Conservation (phyloP, 2,329 filamentous ascomycete genomes). For the Ophiostoma perfectum region DNA sequence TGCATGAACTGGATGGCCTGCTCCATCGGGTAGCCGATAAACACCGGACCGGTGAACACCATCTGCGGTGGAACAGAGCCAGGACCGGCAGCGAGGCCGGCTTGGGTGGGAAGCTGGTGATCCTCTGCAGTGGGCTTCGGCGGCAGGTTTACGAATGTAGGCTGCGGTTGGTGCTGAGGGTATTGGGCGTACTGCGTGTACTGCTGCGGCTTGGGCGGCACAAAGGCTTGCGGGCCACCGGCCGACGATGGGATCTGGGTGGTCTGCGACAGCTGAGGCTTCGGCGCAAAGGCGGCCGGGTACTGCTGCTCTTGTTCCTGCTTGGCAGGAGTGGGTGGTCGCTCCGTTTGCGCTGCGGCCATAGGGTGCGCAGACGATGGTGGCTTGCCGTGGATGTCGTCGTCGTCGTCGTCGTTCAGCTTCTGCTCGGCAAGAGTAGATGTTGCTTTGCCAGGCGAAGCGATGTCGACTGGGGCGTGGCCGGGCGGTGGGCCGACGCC, state of each 20-base stretch:
- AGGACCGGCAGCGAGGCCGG: conserved; percentile 28
- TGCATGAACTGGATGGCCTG: conserved; percentile 74
- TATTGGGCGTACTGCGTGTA: conserved; percentile 13
- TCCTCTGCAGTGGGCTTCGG: conserved; percentile 1
- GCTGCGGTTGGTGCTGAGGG: conserved; percentile 33
- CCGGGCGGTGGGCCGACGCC: conserved; percentile 18
- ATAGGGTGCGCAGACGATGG: neutral
- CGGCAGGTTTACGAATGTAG: conserved; percentile 47
- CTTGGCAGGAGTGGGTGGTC: conserved; percentile 27
- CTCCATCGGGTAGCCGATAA: conserved; percentile 83
- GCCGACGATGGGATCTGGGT: conserved; percentile 20
- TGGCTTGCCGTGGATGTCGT: neutral
- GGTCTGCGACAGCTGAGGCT: conserved; percentile 12
- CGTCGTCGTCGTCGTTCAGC: neutral
- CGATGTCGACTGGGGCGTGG: conserved; percentile 13
- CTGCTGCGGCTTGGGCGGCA: conserved; percentile 2
- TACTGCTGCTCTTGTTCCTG: conserved; percentile 24
- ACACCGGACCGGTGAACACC: conserved; percentile 88
- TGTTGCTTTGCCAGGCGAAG: neutral
- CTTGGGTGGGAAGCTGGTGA: neutral
- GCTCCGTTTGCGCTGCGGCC: conserved; percentile 21
- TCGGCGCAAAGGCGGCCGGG: neutral
- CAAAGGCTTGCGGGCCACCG: neutral
- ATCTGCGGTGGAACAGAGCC: conserved; percentile 56
- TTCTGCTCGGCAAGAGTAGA: neutral